Conservation (phyloP, 441 rosid genomes). For the Brassica hybrid region DNA sequence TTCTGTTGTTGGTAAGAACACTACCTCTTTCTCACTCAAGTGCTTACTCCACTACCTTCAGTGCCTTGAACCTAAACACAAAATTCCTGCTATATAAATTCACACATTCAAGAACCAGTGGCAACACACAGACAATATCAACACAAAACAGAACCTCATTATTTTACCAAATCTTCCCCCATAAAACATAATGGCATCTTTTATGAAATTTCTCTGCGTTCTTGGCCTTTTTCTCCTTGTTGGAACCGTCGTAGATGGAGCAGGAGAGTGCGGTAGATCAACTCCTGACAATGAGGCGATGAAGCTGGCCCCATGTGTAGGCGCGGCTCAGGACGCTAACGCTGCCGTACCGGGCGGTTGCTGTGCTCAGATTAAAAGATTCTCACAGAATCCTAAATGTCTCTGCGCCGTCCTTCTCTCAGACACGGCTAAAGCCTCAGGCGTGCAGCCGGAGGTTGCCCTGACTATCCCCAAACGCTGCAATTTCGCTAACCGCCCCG, state of each 20-base stretch:
- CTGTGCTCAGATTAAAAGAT: slow-evolving; percentile 44
- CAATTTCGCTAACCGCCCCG: slow-evolving; percentile 74
- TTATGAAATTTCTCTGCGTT: slow-evolving; percentile 22
- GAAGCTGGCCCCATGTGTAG: slow-evolving; percentile 64
- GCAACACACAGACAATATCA: slow-evolving; percentile 14
- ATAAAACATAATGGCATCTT: slow-evolving; percentile 27
- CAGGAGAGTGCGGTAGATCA: slow-evolving; percentile 68
- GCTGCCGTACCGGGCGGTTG: slow-evolving; percentile 57
- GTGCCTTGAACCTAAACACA: neutral
- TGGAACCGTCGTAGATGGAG: slow-evolving; percentile 35
- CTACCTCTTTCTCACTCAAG: slow-evolving; percentile 32
- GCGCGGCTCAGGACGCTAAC: slow-evolving; percentile 61
- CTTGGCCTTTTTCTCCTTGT: slow-evolving; percentile 28
- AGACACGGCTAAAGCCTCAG: slow-evolving; percentile 67
- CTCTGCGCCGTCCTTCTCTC: slow-evolving; percentile 80
- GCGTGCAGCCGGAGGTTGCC: slow-evolving; percentile 64
- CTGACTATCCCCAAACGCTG: slow-evolving; percentile 83
- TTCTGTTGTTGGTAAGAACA: slow-evolving; percentile 43
- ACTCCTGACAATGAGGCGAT: slow-evolving; percentile 68
- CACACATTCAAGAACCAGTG: neutral
- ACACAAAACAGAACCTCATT: neutral
- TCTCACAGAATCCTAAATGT: slow-evolving; percentile 64
- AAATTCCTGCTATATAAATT: slow-evolving; percentile 10
- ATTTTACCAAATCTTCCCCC: slow-evolving; percentile 7
- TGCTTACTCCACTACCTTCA: slow-evolving; percentile 43